Conservation (phyloP, 805 yeast genomes). For the Cyberlindnera petersonii region DNA sequence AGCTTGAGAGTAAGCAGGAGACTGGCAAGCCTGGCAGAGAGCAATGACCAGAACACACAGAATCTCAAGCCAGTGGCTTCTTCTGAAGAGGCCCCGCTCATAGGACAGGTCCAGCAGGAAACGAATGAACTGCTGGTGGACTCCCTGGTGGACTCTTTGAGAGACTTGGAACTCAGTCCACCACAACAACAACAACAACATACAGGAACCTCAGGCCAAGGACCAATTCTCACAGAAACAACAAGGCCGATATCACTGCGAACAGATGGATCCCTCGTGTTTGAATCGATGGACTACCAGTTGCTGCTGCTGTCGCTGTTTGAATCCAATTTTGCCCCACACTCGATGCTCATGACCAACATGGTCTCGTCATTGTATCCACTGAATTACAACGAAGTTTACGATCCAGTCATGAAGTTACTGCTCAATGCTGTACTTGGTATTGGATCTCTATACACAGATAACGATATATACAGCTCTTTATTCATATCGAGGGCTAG, state of each 20-base stretch:
- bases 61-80: too few relatives aligned
- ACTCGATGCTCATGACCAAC: conserved; percentile 16
- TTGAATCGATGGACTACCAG: conserved; percentile 12
- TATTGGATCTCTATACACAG: conserved; percentile 23
- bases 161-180: not conserved
- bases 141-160: not conserved
- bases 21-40: conserved; percentile 6
- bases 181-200: not conserved
- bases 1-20: conserved; percentile 3
- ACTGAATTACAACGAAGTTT: conserved; percentile 21
- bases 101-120: too few relatives aligned
- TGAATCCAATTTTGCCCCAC: conserved; percentile 10
- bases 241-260: conserved; percentile 4
- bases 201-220: not conserved
- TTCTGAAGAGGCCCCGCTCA: not conserved
- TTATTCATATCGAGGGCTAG: conserved; percentile 28
- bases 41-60: not conserved
- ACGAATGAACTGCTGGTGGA: not conserved
- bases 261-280: conserved; percentile 1
- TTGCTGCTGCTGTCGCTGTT: conserved; percentile 7
- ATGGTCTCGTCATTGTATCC: conserved; percentile 4
- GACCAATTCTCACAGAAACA: not conserved
- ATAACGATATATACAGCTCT: conserved; percentile 8
- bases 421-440: conserved; percentile 28
- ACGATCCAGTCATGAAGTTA: conserved; percentile 20